Evolutionary conservation across 2,329 filamentous ascomycete species (phyloP), one percentile per base, ranked within the genome.

Genomic region (Pleurostoma richardsiae): DNA sequence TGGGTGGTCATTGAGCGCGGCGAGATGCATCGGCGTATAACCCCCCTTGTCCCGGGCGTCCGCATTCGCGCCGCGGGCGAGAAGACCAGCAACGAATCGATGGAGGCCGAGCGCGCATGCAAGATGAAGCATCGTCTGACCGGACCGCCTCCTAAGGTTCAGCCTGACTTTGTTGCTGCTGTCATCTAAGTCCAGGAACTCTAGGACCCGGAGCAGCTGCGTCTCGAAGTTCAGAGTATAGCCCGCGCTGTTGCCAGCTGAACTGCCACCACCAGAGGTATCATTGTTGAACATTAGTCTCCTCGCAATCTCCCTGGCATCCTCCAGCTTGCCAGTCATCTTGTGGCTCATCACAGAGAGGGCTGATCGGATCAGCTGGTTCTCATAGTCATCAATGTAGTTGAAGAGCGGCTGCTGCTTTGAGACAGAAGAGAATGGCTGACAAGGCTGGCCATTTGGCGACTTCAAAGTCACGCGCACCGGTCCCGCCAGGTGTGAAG

Each of bases 1-100:
- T 8, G 80, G 71, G 58, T 90, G 84, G 51, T 85, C 81, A 63
- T 87, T 85, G 59, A 95, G 77, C 29, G 86, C 83, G 26, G 90
- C 89, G 60, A 92, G 79, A 63, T 95, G 88, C 69, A 95, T 77
- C 10, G 90, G 83, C 4, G 88, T 90, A 64, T 89, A 92, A 27
- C 89, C 89, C 43, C 86, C 85, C 52, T 83, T 85, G 61, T 95
- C 90, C 46, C 82, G 79, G 36, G 83, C 71, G 57, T 92, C 83
- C 1, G 85, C 82, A 58, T 86, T 85, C 26, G 88, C 88, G n/a
- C 88, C 87, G 52, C 88, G 79, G 7, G 84, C 86, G 26, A 95
- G 71, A 29, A 95, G 74, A 30, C 84, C 88, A 10, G 86, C 86
- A 43, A 87, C 87, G 52, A 95, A 85, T 41, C 86, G 80, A 52